phyloP scores from a whole-genome alignment of 116 monocot species.

The Trichopus zeylanicus region DNA sequence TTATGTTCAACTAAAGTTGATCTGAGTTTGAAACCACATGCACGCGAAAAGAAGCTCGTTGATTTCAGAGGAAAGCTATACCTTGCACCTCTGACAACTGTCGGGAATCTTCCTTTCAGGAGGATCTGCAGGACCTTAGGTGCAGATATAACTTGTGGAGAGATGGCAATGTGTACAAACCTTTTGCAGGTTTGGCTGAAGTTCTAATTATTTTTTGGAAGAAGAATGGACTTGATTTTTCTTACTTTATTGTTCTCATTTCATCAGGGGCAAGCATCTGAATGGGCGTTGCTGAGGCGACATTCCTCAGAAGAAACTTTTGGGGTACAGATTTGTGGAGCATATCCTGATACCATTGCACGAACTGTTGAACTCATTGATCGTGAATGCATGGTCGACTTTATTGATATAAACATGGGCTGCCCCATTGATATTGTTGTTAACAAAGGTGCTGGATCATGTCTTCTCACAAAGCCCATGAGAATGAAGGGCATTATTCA shows the following conservation, averaged over 20 bases:
- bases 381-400: conserved; percentile 71
- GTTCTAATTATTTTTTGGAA: not conserved
- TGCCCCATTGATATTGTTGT: conserved; percentile 92
- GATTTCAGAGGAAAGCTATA: conserved; percentile 90
- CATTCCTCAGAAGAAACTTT: conserved; percentile 88
- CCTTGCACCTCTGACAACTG: conserved; percentile 92
- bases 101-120: conserved; percentile 95
- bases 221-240: not conserved
- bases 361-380: conserved; percentile 81
- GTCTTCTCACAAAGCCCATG: conserved; percentile 82
- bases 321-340: conserved; percentile 87
- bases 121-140: conserved; percentile 81
- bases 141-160: conserved; percentile 93
- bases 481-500: conserved; percentile 82
- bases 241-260: not conserved
- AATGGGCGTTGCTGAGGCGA: conserved; percentile 90
- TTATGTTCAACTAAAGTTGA: conserved; percentile 31
- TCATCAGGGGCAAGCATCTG: conserved; percentile 87
- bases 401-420: conserved; percentile 95
- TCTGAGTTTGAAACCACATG: conserved; percentile 24
- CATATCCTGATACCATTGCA: conserved; percentile 81
- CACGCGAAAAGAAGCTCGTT: conserved; percentile 74
- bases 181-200: conserved; percentile 57
- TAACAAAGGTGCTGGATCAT: conserved; percentile 93
- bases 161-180: conserved; percentile 98